Base-by-base conservation (phyloP, 2,329 filamentous ascomycete species). In the Paracorniculantispora psalliotae region DNA sequence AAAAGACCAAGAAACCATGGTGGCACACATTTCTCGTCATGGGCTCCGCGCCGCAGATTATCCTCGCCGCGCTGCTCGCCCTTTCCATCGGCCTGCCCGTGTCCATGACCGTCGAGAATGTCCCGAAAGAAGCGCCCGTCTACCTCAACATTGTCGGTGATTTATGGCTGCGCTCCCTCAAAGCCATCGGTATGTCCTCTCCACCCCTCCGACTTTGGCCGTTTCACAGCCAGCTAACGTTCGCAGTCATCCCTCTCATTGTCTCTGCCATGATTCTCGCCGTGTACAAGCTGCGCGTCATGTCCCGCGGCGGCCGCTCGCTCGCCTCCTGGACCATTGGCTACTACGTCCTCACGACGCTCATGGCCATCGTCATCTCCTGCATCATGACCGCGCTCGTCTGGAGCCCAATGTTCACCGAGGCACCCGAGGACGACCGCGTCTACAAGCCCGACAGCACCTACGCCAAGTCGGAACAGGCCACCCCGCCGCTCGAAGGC, bases 261-360 rank as follows among this genome's bases (percentile, higher is more conserved):
- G 70, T 81, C 26, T 76, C 73, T 8, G 79, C 80, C 25, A 81
- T 82, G 72, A 76, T 82, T 49, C 71, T 81, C 19, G 77, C 79
- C 5, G 70, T 82, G 6, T 77, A 78, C 49, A 72, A 73, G n/a
- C 71, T 82, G 8, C 73, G 76, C 19, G 72, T 70, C 7, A 79
- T 82, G 74, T 69, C 75, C 12, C 65, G 72, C 10, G 73, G 75
- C 13, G 78, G 75, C 7, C 72, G 70, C 12, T 68, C 68, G 53
- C 72, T 82, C 0, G 80, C 78, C n/a, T 68, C 66, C 26, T 81
- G 74, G 75, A 79, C 79, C 0, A 71, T 82, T 21, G 71, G 72
- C 17, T 81, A 79, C 68, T 82, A 82, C 49, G 63, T 82, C 15
- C 21, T 72, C 21, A 82, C 80, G 2, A 82, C 80, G 0, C 62